phyloP scores from a whole-genome alignment of 2,329 filamentous ascomycete genomes.

The Cryphonectria naterciae region DNA sequence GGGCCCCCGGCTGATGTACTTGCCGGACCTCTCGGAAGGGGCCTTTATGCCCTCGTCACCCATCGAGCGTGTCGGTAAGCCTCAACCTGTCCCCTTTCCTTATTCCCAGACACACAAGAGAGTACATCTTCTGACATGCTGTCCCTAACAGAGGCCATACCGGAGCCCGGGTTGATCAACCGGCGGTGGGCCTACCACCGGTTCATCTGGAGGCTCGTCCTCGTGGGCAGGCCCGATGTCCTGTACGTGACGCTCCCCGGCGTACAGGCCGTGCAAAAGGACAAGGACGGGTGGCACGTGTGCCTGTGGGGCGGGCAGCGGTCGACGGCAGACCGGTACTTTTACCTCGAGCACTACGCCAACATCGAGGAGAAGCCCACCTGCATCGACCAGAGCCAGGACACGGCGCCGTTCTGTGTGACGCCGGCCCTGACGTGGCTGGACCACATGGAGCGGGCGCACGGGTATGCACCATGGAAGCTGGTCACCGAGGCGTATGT shows the following conservation, averaged over 20 bases:
- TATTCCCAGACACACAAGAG: no score
- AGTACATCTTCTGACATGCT: neutral
- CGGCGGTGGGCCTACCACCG: neutral
- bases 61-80: constrained; percentile 1
- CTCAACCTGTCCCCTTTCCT: neutral
- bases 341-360: neutral
- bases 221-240: neutral
- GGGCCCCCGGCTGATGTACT: neutral
- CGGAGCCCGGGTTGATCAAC: neutral
- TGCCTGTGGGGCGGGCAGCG: neutral
- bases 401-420: neutral
- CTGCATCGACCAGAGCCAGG: neutral
- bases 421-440: neutral
- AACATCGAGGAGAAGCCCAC: neutral
- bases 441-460: neutral
- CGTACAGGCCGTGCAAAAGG: neutral
- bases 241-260: constrained; percentile 2
- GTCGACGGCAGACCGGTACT: neutral
- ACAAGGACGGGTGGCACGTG: neutral
- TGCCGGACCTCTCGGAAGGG: neutral
- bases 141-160: neutral
- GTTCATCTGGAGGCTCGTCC: neutral
- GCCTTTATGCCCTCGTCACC: neutral
- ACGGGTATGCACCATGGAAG: neutral
- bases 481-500: neutral